Conservation (phyloP, 768 basidiomycete genomes). For the Phaeolepiota aurea region DNA sequence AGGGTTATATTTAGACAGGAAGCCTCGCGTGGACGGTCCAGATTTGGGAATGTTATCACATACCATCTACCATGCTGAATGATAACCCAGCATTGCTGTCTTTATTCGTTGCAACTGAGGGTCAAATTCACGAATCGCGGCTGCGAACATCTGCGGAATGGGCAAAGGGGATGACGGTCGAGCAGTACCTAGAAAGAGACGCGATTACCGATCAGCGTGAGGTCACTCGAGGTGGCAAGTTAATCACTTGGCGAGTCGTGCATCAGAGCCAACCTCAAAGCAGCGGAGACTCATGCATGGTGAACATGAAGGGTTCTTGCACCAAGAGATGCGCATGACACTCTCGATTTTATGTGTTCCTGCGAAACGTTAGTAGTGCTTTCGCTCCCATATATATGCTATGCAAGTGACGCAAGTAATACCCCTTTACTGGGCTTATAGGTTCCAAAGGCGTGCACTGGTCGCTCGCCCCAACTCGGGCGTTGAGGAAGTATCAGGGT, state of each 20-base stretch:
- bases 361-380: conserved; percentile 48
- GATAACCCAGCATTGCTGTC: conserved; percentile 24
- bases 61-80: too few relatives aligned
- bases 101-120: conserved; percentile 37
- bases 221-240: conserved; percentile 33
- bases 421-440: too few relatives aligned
- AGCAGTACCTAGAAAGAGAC: conserved; percentile 39
- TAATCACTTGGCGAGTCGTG: conserved; percentile 40
- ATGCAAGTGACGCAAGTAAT: not conserved
- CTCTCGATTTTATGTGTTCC: conserved; percentile 50
- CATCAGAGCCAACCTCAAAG: not conserved
- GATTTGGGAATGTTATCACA: too few relatives aligned
- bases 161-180: conserved; percentile 32
- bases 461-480: not conserved
- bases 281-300: too few relatives aligned
- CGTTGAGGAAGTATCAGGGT: conserved; percentile 28
- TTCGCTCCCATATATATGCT: not conserved
- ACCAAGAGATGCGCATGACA: conserved; percentile 37
- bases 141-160: conserved; percentile 30
- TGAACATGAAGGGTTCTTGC: conserved; percentile 43
- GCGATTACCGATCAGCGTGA: conserved; percentile 29
- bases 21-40: too few relatives aligned
- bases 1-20: too few relatives aligned
- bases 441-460: conserved; percentile 10
- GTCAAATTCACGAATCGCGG: conserved; percentile 34